Evolutionary conservation across 441 rosid genomes (phyloP), one percentile per base, ranked within the genome.

Genomic region (Bocquillonia castaneifolia): DNA sequence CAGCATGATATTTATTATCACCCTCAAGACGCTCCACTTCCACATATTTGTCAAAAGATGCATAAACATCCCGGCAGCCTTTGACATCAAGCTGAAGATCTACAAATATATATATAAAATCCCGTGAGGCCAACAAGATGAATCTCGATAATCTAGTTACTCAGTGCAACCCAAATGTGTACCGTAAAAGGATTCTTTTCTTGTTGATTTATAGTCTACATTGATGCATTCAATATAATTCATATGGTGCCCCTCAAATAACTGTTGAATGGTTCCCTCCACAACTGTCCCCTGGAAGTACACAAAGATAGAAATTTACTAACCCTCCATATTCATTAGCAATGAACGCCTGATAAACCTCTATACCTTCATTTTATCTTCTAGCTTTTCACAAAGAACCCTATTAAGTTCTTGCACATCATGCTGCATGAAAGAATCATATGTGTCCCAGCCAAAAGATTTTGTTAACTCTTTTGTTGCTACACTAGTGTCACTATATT

Each of bases 31-130:
- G 86, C 78, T 93, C 99, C 70, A 93, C 97, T 78, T 93, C 99
- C 57, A 93, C 97, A 79, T 93, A 93, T 76, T 93, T 88, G 74
- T 93, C 97, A 79, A 93, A 93, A 59, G 99, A 93, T 44, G 89
- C 96, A 79, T 93, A 93, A 63, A 93, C 93, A 83, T 93, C 99
- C 61, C 86, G 84, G 77, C 99, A 93, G 72, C 98, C 98, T 82
- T 93, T 93, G 63, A 93, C 98, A 84, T 93, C 98, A 80, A 93
- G 98, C 77, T 93, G 98, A 64, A 93, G 96, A 72, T 93, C 98
- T 93, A 81, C 67, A 71, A 77, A 40, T 37, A 68, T 64, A 67
- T n/a, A n/a, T 66, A 59, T 22, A 74, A 64, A 59, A 61, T 63
- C 37, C 23, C 20, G 52, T 60, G 71, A 73, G 71, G 68, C 59